Base-by-base conservation (phyloP, 495 filamentous ascomycete genomes). In the Aspergillus olivimuriae region DNA sequence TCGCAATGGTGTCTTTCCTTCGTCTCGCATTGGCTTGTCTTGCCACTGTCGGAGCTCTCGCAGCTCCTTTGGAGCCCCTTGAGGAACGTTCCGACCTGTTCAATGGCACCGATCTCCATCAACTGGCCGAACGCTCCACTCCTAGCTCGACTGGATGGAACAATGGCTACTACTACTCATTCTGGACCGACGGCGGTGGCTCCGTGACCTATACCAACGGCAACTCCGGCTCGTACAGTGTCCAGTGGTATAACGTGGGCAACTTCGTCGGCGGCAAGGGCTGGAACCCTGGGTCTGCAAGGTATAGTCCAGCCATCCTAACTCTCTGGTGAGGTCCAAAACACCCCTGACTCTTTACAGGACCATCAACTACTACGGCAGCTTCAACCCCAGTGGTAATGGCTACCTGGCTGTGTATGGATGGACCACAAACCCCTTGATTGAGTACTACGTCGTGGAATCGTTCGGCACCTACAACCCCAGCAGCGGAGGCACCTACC, bases 391-490 rank as follows among this genome's bases (percentile, higher is more conserved):
- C 39, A 70, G 67, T 12, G 78, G 80, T 12, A 80, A 80, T 16
- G 66, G 68, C 28, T 82, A 82, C 53, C 71, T 84, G 18, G 52
- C 77, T 34, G 61, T 84, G 48, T 82, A 83, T 55, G 78, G 78
- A 40, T 83, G 78, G 81, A 81, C 77, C 18, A 68, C 58, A 10
- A 68, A 69, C 58, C 80, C 81, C 0, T 65, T 83, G 2, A 68
- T 82, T 43, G 80, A 84, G 48, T 82, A 81, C 63, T 83, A 82
- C 62, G 72, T 84, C 43, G 58, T 82, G 39, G 80, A 83, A 55
- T 63, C 66, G 53, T 80, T 67, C 58, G 76, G 77, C 28, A 64
- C 53, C 36, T 79, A 68, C 50, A 72, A 81, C 56, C 79, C 77
- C 2, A 61, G 58, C 21, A 62, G 60, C 21, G 64, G 60, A 26